Conservation (phyloP, 805 yeast genomes). For the Spathaspora passalidarum region DNA sequence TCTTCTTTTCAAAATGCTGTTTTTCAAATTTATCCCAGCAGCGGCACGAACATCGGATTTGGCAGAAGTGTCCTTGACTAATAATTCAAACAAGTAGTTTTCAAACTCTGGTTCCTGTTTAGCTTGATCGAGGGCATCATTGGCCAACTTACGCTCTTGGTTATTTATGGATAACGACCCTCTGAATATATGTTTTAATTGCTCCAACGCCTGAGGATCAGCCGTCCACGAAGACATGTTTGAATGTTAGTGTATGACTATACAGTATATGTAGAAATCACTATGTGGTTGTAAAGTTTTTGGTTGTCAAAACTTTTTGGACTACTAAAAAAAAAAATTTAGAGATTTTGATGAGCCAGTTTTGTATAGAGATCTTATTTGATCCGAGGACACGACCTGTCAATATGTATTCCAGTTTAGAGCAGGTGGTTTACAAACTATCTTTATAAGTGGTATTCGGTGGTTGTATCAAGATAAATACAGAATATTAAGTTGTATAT, state of each 20-base stretch:
- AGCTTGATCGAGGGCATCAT: constrained; percentile 69
- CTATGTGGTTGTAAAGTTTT: too few species aligned
- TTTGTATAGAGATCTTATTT: neutral
- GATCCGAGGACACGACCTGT: neutral
- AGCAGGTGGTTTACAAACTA: too few species aligned
- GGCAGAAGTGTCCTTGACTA: constrained; percentile 50
- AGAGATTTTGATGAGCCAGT: neutral
- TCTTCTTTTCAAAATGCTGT: constrained; percentile 51
- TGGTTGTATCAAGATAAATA: too few species aligned
- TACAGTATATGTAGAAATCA: too few species aligned
- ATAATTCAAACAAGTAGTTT: constrained; percentile 70
- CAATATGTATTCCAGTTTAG: too few species aligned
- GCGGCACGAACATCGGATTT: constrained; percentile 72
- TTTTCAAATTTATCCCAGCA: constrained; percentile 84
- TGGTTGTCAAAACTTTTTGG: neutral
- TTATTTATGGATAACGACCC: constrained; percentile 68
- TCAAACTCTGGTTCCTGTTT: constrained; percentile 71
- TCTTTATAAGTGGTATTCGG: too few species aligned
- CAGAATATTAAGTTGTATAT: too few species aligned
- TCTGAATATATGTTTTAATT: constrained; percentile 61
- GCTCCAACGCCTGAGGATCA: constrained; percentile 56
- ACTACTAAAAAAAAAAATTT: neutral
- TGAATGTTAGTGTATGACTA: too few species aligned
- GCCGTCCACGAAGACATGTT: constrained; percentile 58
- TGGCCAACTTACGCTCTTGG: constrained; percentile 59